These are phyloP conservation scores for Paramarasmius palmivorus DNA, from an alignment of 1,284 basidiomycete species.

Conservation along the genomic window DNA sequence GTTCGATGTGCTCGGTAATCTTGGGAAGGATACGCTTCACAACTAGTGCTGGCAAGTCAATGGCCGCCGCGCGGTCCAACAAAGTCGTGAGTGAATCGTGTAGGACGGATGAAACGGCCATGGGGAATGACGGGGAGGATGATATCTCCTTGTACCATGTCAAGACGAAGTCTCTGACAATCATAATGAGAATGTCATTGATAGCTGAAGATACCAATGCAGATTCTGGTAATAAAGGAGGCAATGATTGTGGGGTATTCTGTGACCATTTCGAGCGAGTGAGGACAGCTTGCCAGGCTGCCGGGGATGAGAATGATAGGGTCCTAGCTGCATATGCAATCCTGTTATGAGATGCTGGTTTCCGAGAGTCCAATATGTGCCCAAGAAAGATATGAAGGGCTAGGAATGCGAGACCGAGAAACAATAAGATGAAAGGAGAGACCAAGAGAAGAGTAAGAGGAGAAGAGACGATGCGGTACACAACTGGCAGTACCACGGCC, in stretches of 20 bases:
- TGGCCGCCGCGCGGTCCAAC: slow-evolving; percentile 49
- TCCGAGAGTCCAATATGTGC: slow-evolving; percentile 53
- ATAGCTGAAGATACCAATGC: slow-evolving; percentile 66
- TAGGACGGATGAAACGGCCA: slow-evolving; percentile 77
- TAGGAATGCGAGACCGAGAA: slow-evolving; percentile 51
- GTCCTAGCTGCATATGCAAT: slow-evolving; percentile 61
- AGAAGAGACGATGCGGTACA: slow-evolving; percentile 58
- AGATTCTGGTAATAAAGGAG: slow-evolving; percentile 60
- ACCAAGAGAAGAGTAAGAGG: slow-evolving; percentile 66
- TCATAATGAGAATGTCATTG: slow-evolving; percentile 77
- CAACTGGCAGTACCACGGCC: slow-evolving; percentile 52
- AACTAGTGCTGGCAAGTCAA: slow-evolving; percentile 79
- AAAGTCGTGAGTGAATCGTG: slow-evolving; percentile 67
- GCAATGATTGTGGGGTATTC: slow-evolving; percentile 60
- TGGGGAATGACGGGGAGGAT: slow-evolving; percentile 83
- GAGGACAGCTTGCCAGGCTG: slow-evolving; percentile 87
- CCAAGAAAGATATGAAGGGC: slow-evolving; percentile 55
- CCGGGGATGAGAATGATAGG: slow-evolving; percentile 83
- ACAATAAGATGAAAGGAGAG: slow-evolving; percentile 55
- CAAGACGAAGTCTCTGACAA: slow-evolving; percentile 82
- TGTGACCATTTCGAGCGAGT: slow-evolving; percentile 85
- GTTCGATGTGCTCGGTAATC: slow-evolving; percentile 86
- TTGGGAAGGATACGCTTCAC: slow-evolving; percentile 86
- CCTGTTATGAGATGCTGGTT: slow-evolving; percentile 30
- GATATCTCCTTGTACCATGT: slow-evolving; percentile 87